Evolutionary conservation across 176 grass and related monocot genomes (phyloP).

Genomic region (Thalia dealbata): DNA sequence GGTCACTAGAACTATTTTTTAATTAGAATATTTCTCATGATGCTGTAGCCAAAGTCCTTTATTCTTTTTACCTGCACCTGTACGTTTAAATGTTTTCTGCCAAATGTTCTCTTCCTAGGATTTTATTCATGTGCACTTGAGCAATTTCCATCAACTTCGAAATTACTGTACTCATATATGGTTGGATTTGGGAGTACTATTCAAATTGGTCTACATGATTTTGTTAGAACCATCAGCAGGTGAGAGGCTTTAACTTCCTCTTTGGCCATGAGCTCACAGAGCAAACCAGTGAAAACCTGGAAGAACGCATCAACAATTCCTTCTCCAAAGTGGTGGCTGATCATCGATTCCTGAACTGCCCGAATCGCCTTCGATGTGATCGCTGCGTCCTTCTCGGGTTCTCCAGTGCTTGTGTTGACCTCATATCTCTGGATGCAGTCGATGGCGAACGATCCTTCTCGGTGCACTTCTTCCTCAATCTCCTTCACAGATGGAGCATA

Average conservation of each 20-base stretch:
- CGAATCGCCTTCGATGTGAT: slow-evolving; percentile 71
- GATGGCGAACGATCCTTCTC: slow-evolving; percentile 70
- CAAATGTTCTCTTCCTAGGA: too few relatives aligned
- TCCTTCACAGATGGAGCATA: slow-evolving; percentile 67
- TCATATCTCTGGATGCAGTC: slow-evolving; percentile 69
- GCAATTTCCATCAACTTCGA: too few relatives aligned
- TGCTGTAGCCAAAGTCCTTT: too few relatives aligned
- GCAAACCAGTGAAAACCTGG: slow-evolving; percentile 48
- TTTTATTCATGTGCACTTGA: too few relatives aligned
- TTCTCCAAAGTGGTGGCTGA: slow-evolving; percentile 73
- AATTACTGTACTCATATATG: too few relatives aligned
- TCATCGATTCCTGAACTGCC: slow-evolving; percentile 91
- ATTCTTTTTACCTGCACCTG: too few relatives aligned
- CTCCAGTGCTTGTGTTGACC: slow-evolving; percentile 66
- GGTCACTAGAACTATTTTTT: too few relatives aligned
- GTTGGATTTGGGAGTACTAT: too few relatives aligned
- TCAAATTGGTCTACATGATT: not conserved
- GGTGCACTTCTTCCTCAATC: slow-evolving; percentile 57
- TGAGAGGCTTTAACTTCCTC: slow-evolving; percentile 73
- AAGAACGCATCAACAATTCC: slow-evolving; percentile 62
- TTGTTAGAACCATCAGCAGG: slow-evolving; percentile 61
- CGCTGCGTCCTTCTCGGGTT: slow-evolving; percentile 65
- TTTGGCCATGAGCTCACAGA: slow-evolving; percentile 60
- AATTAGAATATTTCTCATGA: too few relatives aligned
- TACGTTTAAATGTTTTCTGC: too few relatives aligned